These are phyloP conservation scores for Flaveria floridana DNA, from an alignment of 140 eudicot species.

Conservation along the genomic window DNA sequence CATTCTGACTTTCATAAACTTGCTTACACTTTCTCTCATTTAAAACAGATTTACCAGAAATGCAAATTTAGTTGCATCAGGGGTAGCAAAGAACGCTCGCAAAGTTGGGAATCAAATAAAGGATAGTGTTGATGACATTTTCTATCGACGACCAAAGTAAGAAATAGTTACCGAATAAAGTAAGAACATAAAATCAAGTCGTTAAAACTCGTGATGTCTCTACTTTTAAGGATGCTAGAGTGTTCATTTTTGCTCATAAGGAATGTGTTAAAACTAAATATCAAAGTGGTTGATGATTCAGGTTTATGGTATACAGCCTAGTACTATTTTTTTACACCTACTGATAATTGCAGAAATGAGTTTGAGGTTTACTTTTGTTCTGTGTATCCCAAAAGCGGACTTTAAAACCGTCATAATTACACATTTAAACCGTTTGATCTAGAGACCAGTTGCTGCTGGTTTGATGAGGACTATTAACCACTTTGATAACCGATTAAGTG, in stretches of 20 bases:
- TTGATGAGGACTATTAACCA: background rate
- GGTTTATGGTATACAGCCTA: constrained; percentile 33
- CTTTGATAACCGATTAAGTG: too few relatives aligned
- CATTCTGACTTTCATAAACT: background rate
- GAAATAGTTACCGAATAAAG: constrained; percentile 12
- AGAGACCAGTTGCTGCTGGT: background rate
- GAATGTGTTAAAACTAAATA: constrained; percentile 28
- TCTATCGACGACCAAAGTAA: constrained; percentile 85
- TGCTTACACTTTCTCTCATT: constrained; percentile 7
- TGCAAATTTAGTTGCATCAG: constrained; percentile 80
- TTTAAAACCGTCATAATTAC: background rate
- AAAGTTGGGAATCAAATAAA: constrained; percentile 76
- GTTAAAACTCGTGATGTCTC: background rate
- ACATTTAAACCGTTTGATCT: background rate
- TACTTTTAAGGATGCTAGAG: constrained; percentile 26
- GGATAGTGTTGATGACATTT: constrained; percentile 67
- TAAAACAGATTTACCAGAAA: constrained; percentile 75
- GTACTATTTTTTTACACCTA: constrained; percentile 28
- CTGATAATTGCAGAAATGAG: constrained; percentile 34
- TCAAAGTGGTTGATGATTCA: constrained; percentile 14
- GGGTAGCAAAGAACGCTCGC: constrained; percentile 77
- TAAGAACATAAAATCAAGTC: constrained; percentile 17
- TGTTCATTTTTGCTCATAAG: constrained; percentile 29
- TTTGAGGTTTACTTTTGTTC: constrained; percentile 10
- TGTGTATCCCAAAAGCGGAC: background rate